Base-by-base conservation (phyloP, 305 asterid species). In the Fraxinus velutina region DNA sequence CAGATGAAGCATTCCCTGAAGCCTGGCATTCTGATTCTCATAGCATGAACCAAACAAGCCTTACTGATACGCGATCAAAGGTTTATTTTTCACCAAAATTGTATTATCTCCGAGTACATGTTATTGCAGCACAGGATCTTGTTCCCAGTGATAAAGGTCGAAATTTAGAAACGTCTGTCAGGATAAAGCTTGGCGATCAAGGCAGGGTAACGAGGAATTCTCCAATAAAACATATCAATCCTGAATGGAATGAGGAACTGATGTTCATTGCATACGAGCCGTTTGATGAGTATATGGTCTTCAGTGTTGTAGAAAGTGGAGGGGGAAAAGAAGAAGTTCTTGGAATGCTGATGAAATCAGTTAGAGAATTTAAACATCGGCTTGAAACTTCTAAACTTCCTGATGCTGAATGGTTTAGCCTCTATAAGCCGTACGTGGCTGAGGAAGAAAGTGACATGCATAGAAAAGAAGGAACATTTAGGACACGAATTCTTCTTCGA, bases 21-120 rank as follows among this genome's bases (percentile, higher is more conserved):
- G 97, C 99, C 7, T 94, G 98, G 97, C 98, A 96, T 77, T 91
- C 97, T 6, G 99, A 95, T 73, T 97, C 98, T 76, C 96, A 91
- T 68, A 79, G 85, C 81, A 42, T 92, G 12, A 88, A 91, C 83
- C 96, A 91, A 55, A 91, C 90, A 24, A 89, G 77, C 52, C 89
- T 95, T 17, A 84, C 91, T 0, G 89, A 85, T 27, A 91, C 94
- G 0, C 86, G 97, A 64, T 93, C 99, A 2, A 95, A 93, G 80
- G 98, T 95, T 0, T 95, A 95, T 75, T 90, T 92, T 80, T 93
- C 97, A 0, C 99, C 99, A 0, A 93, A 83, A 50, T 47, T 95
- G 85, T 92, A 87, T 72, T 95, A 95, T 75, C 92, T 95, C 10
- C 84, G 99, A 62, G 89, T 89, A 39, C 95, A 95, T 62, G 85